Evolutionary conservation across 1,284 basidiomycete genomes (phyloP).

Genomic region (Microstroma glucosiphilum): DNA sequence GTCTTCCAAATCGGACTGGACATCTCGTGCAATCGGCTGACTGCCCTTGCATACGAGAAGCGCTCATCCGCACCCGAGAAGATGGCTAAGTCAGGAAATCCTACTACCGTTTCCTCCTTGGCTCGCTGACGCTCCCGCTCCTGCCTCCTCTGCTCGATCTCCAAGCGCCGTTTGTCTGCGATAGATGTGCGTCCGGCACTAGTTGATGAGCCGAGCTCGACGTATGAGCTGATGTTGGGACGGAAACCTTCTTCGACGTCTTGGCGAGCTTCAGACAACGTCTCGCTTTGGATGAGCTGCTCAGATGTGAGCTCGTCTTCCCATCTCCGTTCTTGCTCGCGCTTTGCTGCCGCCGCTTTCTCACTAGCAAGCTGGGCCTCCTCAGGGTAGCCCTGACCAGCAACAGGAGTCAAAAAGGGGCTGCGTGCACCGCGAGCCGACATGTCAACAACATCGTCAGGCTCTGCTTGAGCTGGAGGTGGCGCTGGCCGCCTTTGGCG

Average conservation of each 20-base stretch:
- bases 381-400: slow-evolving; percentile 23
- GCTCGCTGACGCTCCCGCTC: slow-evolving; percentile 10
- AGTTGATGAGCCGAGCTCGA: slow-evolving; percentile 33
- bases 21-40: slow-evolving; percentile 65
- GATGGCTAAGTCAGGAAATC: slow-evolving; percentile 57
- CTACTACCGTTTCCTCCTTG: slow-evolving; percentile 1
- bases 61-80: slow-evolving; percentile 66
- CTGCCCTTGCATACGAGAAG: slow-evolving; percentile 65
- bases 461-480: slow-evolving; percentile 1
- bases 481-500: background rate
- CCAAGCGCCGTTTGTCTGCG: slow-evolving; percentile 8
- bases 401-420: slow-evolving; percentile 22
- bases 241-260: slow-evolving; percentile 58
- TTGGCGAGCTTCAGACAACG: slow-evolving; percentile 56
- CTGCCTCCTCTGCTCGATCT: slow-evolving; percentile 1
- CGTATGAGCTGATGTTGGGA: slow-evolving; percentile 62
- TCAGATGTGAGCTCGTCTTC: slow-evolving; percentile 37
- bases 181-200: background rate
- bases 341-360: slow-evolving; percentile 7
- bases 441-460: slow-evolving; percentile 30
- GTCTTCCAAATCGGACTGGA: slow-evolving; percentile 27
- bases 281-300: slow-evolving; percentile 61
- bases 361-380: slow-evolving; percentile 16
- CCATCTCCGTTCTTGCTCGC: slow-evolving; percentile 11
- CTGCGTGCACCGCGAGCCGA: slow-evolving; percentile 23